A percentile compares a stretch with the other conserved stretches of the same genome.
phyloP scores from a whole-genome alignment of 768 basidiomycete genomes.

The Termitomyces sp. region DNA sequence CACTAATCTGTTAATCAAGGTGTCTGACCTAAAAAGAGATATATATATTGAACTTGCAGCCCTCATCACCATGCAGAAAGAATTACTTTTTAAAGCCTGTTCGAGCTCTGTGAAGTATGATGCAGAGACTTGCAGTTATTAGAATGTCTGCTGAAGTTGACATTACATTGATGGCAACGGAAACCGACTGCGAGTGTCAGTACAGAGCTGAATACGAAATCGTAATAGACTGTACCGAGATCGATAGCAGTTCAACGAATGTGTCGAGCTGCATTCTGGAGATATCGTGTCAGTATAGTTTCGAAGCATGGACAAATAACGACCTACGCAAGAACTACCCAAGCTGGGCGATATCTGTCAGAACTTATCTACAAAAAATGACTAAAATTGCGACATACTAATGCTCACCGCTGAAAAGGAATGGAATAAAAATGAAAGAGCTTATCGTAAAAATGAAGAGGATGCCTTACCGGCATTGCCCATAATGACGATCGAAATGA shows the following conservation, averaged over 20 bases:
- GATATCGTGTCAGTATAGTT: not conserved
- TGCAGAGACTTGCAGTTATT: conserved; percentile 43
- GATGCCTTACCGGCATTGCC: conserved; percentile 23
- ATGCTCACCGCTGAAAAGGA: conserved; percentile 18
- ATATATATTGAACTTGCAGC: not conserved
- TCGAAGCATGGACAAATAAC: not conserved
- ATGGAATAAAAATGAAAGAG: not conserved
- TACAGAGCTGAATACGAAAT: not conserved
- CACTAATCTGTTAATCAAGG: conserved; percentile 44
- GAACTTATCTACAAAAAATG: not conserved
- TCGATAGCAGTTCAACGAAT: conserved; percentile 26
- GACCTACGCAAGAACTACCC: conserved; percentile 36
- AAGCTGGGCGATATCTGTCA: conserved; percentile 21
- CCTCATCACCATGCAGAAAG: not conserved
- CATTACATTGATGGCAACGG: conserved; percentile 46
- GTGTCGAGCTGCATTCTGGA: conserved; percentile 33
- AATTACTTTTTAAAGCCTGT: conserved; percentile 47
- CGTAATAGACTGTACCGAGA: conserved; percentile 24
- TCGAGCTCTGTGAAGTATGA: conserved; percentile 39
- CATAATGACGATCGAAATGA: conserved; percentile 26
- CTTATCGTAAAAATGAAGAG: not conserved
- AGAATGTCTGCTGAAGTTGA: conserved; percentile 42
- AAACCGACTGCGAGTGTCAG: conserved; percentile 28
- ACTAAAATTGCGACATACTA: conserved; percentile 14
- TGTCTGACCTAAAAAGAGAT: conserved; percentile 32